These are phyloP conservation scores for Pythium myriotylum DNA, from an alignment of 352 stramenopile species.

Conservation along the genomic window DNA sequence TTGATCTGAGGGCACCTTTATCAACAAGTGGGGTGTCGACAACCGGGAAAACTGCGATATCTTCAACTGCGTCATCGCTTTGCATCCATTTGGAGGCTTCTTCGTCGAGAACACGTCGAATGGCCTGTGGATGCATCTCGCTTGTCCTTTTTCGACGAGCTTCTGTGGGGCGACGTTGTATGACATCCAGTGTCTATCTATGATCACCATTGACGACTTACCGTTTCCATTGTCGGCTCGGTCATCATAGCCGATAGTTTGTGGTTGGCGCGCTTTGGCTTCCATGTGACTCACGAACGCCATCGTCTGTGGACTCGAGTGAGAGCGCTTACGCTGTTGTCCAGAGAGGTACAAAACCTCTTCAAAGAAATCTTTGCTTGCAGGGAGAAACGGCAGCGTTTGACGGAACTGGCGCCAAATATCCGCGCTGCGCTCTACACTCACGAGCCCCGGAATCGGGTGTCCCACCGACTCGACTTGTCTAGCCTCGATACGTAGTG, in stretches of 20 bases:
- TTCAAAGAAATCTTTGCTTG: conserved; percentile 85
- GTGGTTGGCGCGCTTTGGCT: background rate
- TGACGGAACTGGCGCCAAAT: conserved; percentile 76
- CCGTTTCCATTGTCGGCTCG: background rate
- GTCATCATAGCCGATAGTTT: background rate
- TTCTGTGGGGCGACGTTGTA: conserved; percentile 19
- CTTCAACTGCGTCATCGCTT: conserved; percentile 36
- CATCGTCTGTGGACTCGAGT: conserved; percentile 7
- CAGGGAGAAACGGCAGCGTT: conserved; percentile 79
- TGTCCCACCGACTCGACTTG: conserved; percentile 54
- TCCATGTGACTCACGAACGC: conserved; percentile 12
- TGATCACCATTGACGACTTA: background rate
- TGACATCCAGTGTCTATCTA: too few relatives aligned
- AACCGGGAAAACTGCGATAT: conserved; percentile 10
- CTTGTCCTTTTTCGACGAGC: conserved; percentile 60
- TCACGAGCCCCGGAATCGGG: conserved; percentile 53
- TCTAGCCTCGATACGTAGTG: conserved; percentile 57
- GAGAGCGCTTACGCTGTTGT: conserved; percentile 10
- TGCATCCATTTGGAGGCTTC: conserved; percentile 73
- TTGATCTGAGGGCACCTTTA: background rate
- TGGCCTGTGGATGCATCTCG: conserved; percentile 81
- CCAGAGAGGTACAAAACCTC: conserved; percentile 57
- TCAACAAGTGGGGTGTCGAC: background rate
- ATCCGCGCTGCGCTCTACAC: conserved; percentile 51
- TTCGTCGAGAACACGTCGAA: conserved; percentile 62